These are phyloP conservation scores for Aspergillus niger DNA, from an alignment of 2,329 filamentous ascomycete genomes.

Conservation along the genomic window DNA sequence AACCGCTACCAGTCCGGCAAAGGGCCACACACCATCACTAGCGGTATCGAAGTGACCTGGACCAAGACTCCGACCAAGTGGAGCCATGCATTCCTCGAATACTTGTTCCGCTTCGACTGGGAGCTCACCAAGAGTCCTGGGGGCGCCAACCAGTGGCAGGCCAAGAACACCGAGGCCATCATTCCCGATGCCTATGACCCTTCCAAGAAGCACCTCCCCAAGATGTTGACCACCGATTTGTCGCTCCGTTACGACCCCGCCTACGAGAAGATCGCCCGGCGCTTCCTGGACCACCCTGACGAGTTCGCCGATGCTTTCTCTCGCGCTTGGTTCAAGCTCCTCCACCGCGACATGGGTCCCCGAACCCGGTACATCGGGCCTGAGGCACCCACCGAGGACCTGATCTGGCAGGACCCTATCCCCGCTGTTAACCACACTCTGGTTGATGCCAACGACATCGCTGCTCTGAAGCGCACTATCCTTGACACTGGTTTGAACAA, in stretches of 20 bases:
- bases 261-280: constrained; percentile 75
- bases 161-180: constrained; percentile 66
- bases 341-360: constrained; percentile 78
- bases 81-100: constrained; percentile 73
- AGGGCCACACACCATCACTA: constrained; percentile 73
- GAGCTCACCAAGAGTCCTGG: constrained; percentile 73
- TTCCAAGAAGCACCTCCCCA: constrained; percentile 72
- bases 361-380: constrained; percentile 71
- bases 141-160: constrained; percentile 75
- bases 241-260: constrained; percentile 69
- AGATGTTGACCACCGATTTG: constrained; percentile 75
- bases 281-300: constrained; percentile 68
- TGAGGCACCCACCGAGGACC: constrained; percentile 68
- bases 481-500: constrained; percentile 63
- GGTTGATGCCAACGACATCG: constrained; percentile 64
- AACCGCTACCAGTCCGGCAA: constrained; percentile 67
- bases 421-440: constrained; percentile 60
- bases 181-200: constrained; percentile 72
- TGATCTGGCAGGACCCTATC: constrained; percentile 76
- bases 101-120: constrained; percentile 78
- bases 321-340: constrained; percentile 80
- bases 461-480: constrained; percentile 69
- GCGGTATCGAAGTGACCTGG: constrained; percentile 78
- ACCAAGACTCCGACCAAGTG: constrained; percentile 74
- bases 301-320: constrained; percentile 70